Conservation (phyloP, 345 rosid species). For the Sisymbrium irio region DNA sequence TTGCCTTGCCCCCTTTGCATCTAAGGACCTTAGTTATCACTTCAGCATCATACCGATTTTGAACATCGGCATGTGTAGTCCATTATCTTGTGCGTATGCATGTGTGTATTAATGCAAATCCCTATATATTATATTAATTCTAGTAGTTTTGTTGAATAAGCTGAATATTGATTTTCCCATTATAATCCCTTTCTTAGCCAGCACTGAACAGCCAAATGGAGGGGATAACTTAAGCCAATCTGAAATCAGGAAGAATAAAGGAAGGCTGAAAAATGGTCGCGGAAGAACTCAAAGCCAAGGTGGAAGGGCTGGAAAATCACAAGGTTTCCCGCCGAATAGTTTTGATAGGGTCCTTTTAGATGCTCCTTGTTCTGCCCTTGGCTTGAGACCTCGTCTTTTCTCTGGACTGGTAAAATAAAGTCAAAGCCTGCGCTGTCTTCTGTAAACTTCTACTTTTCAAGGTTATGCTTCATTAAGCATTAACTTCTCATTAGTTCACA, state of each 20-base stretch:
- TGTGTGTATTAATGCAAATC: background rate
- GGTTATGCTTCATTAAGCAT: background rate
- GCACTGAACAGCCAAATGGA: constrained; percentile 50
- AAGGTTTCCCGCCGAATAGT: constrained; percentile 78
- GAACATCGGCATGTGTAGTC: constrained; percentile 1
- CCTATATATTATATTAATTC: background rate
- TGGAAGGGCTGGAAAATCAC: constrained; percentile 71
- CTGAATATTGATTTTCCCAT: constrained; percentile 26
- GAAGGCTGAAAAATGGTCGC: constrained; percentile 80
- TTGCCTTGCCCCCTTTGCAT: background rate
- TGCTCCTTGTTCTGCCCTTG: constrained; percentile 99
- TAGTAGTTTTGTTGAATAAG: background rate
- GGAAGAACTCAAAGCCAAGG: constrained; percentile 85
- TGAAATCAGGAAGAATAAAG: constrained; percentile 64
- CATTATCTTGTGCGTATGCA: background rate
- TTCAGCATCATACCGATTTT: constrained; percentile 1
- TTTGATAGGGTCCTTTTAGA: constrained; percentile 95
- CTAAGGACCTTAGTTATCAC: constrained; percentile 1
- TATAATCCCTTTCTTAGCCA: constrained; percentile 47
- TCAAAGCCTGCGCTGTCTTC: background rate
- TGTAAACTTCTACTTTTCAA: background rate
- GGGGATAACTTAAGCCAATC: constrained; percentile 58
- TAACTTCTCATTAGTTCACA: background rate
- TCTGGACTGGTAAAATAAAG: constrained; percentile 65
- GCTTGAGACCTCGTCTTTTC: constrained; percentile 91